Conservation (phyloP, 2,329 filamentous ascomycete species). For the Boeremia lycopersici region DNA sequence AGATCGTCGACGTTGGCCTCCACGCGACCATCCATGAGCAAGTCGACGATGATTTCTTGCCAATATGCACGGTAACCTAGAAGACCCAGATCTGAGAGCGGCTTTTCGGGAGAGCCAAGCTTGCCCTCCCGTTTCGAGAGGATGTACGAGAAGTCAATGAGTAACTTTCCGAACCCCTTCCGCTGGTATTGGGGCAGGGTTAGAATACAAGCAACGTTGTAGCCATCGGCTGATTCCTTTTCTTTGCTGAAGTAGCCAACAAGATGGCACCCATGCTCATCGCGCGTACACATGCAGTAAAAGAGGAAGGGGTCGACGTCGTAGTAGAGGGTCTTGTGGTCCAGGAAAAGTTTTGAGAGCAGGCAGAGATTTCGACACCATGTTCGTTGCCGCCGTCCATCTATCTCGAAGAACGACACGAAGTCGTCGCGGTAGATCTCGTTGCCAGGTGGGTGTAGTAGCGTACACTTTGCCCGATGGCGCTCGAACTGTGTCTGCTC, state of each 20-base stretch:
- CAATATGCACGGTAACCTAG: slow-evolving; percentile 96
- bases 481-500: slow-evolving; percentile 81
- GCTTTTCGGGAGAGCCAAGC: slow-evolving; percentile 94
- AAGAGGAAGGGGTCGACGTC: slow-evolving; percentile 99
- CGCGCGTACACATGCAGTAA: slow-evolving; percentile 93
- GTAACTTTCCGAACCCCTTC: slow-evolving; percentile 87
- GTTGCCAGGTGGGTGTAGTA: slow-evolving; percentile 93
- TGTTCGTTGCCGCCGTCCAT: slow-evolving; percentile 88
- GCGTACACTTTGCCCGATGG: slow-evolving; percentile 86
- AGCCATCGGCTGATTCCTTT: slow-evolving; percentile 94
- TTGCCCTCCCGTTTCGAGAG: slow-evolving; percentile 94
- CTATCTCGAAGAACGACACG: slow-evolving; percentile 96
- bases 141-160: slow-evolving; percentile 98
- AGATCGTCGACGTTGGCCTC: slow-evolving; percentile 86
- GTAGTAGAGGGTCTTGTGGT: slow-evolving; percentile 98
- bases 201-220: slow-evolving; percentile 97
- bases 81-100: slow-evolving; percentile 88
- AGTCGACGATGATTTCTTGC: slow-evolving; percentile 90
- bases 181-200: slow-evolving; percentile 96
- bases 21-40: slow-evolving; percentile 72
- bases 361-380: slow-evolving; percentile 97
- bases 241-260: slow-evolving; percentile 99
- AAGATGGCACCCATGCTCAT: slow-evolving; percentile 88
- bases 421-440: slow-evolving; percentile 96
- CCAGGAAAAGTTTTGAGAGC: slow-evolving; percentile 93